Evolutionary conservation across 2,329 filamentous ascomycete species (phyloP), one percentile per base, ranked within the genome.

Genomic region (Ascochyta viciae-villosae): DNA sequence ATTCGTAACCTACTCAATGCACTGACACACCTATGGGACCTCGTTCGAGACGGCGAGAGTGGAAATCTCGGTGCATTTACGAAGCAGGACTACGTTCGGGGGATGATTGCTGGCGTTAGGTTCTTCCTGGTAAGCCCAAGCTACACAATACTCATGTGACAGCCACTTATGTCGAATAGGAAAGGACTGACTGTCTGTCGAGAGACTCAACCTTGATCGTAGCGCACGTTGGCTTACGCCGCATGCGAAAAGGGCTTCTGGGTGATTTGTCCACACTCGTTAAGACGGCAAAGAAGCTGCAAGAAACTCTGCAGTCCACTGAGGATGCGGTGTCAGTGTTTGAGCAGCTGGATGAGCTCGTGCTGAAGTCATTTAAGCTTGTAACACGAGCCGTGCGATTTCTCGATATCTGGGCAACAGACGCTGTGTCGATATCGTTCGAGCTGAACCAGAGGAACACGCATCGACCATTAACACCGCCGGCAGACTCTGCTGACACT

Each of bases 1-100:
- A 93, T 98, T 83, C 86, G 88, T 50, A 92, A 87, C 61, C 82
- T 99, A 22, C 81, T 99, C 33, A 92, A 91, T 66, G 92, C 93
- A 0, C 81, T 97, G 58, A 87, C 95, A 13, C 91, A 95, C 71
- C 92, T 98, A 59, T 97, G 93, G 93, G 93, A 97, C 73, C 80
- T 96, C 48, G 84, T 96, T 65, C 85, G 90, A 67, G 91, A 89
- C 69, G 90, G 90, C 29, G 87, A 87, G 22, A 85, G 89, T 49
- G 89, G 88, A 49, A 90, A 92, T 67, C 83, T 87, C 50, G 85
- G 89, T 64, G 88, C 93, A 44, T 96, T 96, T 73, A 87, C 89
- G 42, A 93, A 93, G 74, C 92, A 96, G 73, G 93, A 97, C 72
- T 95, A 96, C 73, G 94, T 97, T 83, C 89, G 92, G 76, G 92